These are phyloP conservation scores for Sarocladium strictum DNA, from an alignment of 2,329 filamentous ascomycete species.

Conservation along the genomic window DNA sequence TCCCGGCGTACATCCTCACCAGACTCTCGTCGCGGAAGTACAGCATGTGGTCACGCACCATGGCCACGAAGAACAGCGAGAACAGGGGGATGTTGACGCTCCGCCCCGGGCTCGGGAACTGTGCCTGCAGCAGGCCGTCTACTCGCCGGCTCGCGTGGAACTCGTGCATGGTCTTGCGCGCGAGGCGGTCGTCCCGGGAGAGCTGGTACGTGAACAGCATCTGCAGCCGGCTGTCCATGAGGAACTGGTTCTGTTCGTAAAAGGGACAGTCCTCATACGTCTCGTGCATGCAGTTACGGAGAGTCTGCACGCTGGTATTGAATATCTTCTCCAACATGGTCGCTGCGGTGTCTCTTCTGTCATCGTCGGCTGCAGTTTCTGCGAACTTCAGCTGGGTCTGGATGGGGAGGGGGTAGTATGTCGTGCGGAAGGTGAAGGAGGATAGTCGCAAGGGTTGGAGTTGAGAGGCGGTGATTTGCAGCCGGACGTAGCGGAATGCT, in stretches of 20 bases:
- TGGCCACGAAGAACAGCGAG: slow-evolving; percentile 30
- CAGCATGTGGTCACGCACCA: slow-evolving; percentile 28
- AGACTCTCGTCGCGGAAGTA: slow-evolving; percentile 27
- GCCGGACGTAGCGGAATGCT: too few relatives aligned
- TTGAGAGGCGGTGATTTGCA: too few relatives aligned
- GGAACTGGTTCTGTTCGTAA: slow-evolving; percentile 28
- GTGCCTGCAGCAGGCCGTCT: slow-evolving; percentile 21
- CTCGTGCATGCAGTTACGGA: slow-evolving; percentile 23
- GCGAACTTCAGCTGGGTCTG: too few relatives aligned
- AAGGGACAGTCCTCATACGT: slow-evolving; percentile 28
- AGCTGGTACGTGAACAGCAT: slow-evolving; percentile 25
- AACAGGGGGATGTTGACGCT: slow-evolving; percentile 30
- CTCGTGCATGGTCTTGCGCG: too few relatives aligned
- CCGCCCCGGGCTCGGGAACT: slow-evolving; percentile 19
- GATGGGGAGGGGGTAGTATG: too few relatives aligned
- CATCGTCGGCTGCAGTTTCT: too few relatives aligned
- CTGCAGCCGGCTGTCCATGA: slow-evolving; percentile 19
- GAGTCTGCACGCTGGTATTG: slow-evolving; percentile 17
- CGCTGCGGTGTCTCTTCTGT: too few relatives aligned
- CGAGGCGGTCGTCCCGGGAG: slow-evolving; percentile 25
- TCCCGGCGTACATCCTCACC: slow-evolving; percentile 22
- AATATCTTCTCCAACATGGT: too few relatives aligned
- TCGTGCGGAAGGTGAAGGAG: too few relatives aligned
- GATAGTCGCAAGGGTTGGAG: too few relatives aligned
- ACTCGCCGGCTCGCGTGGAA: slow-evolving; percentile 26